These are phyloP conservation scores for Globisporangium yorkense DNA, from an alignment of 352 stramenopile species.

Conservation along the genomic window DNA sequence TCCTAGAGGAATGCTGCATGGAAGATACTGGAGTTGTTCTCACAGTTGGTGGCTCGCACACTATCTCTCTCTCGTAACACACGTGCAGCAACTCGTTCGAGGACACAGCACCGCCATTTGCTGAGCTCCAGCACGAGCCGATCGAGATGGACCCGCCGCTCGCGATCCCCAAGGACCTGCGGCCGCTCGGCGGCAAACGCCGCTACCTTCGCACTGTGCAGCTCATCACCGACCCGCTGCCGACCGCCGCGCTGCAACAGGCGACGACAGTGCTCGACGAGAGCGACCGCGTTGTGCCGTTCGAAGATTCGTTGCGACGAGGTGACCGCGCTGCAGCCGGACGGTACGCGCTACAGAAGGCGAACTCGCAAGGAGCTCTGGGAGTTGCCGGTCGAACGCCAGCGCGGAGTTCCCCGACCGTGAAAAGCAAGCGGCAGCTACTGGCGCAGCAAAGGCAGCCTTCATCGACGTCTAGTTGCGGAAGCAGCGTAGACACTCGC, in stretches of 20 bases:
- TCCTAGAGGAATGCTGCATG: too few species aligned
- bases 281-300: constrained; percentile 1
- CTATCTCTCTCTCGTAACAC: not conserved
- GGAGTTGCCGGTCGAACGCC: not conserved
- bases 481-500: not conserved
- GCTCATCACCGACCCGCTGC: constrained; percentile 28
- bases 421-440: not conserved
- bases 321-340: not conserved
- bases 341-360: not conserved
- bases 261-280: not conserved
- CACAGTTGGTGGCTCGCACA: not conserved
- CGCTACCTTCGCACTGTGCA: constrained; percentile 64
- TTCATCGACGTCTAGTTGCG: too few species aligned
- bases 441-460: not conserved
- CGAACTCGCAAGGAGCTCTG: constrained; percentile 6
- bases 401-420: not conserved
- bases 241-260: not conserved
- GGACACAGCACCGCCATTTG: constrained; percentile 26
- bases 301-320: constrained; percentile 9
- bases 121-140: constrained; percentile 25
- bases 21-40: not conserved
- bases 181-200: constrained; percentile 32
- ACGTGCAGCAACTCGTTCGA: constrained; percentile 57
- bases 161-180: constrained; percentile 46
- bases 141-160: constrained; percentile 42